Percentiles rank a stretch among this genome's conserved stretches.
Evolutionary conservation across 345 rosid species (phyloP).

Genomic region (Bruguiera gymnorhiza): DNA sequence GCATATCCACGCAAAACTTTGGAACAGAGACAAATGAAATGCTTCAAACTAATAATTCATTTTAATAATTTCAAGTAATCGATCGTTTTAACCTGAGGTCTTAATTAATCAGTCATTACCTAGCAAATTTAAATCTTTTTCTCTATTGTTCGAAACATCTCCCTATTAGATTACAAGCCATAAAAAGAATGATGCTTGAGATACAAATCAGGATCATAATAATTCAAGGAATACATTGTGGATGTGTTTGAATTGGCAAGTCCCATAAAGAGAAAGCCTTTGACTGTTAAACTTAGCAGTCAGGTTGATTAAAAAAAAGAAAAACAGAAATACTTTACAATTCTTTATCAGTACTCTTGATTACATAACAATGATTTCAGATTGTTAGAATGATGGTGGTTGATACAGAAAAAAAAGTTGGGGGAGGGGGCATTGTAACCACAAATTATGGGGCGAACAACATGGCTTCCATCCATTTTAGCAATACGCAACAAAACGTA

Average conservation of each 20-base stretch:
- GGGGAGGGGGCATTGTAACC: not conserved
- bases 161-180: not conserved
- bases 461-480: slow-evolving; percentile 6
- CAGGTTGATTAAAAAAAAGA: too few species aligned
- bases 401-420: too few species aligned
- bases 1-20: slow-evolving; percentile 2
- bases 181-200: not conserved
- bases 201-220: not conserved
- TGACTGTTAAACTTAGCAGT: too few species aligned
- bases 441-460: slow-evolving; percentile 1
- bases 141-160: slow-evolving; percentile 1
- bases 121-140: too few species aligned
- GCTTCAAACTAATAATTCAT: not conserved
- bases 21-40: not conserved
- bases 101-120: too few species aligned
- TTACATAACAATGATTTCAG: too few species aligned
- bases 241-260: not conserved
- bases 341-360: too few species aligned
- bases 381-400: too few species aligned
- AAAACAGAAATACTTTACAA: too few species aligned
- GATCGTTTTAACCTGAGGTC: too few species aligned
- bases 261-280: not conserved
- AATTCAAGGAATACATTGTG: not conserved
- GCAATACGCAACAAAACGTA: too few species aligned
- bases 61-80: too few species aligned